These are phyloP conservation scores for Seminavis robusta DNA, from an alignment of 108 stramenopile species.

Conservation along the genomic window DNA sequence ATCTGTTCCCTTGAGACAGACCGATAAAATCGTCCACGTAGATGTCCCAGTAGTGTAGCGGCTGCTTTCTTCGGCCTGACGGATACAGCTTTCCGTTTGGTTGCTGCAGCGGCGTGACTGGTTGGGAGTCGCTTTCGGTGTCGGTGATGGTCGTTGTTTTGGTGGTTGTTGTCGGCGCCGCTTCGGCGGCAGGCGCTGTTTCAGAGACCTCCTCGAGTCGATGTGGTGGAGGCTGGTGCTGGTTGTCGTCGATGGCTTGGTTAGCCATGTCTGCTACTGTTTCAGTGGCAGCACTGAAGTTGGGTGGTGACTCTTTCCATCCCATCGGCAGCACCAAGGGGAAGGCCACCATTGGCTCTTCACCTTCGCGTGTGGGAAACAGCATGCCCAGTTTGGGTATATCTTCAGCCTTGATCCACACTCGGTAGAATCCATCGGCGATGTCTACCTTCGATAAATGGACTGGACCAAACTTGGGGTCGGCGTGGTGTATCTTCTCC, in stretches of 20 bases:
- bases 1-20: slow-evolving; percentile 19
- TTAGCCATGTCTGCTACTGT: slow-evolving; percentile 29
- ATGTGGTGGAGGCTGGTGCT: not conserved
- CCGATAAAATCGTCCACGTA: slow-evolving; percentile 41
- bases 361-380: too few species aligned
- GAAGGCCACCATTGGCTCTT: not conserved
- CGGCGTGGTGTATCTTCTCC: slow-evolving; percentile 1
- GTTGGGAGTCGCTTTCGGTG: too few species aligned
- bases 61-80: too few species aligned
- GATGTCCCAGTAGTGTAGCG: slow-evolving; percentile 23
- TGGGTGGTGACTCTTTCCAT: slow-evolving; percentile 52
- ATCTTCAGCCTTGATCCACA: too few species aligned
- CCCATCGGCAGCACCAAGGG: slow-evolving; percentile 46
- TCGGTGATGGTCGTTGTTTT: too few species aligned
- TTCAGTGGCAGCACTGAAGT: slow-evolving; percentile 40
- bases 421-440: slow-evolving; percentile 33
- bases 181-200: not conserved
- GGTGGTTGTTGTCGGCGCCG: too few species aligned
- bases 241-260: not conserved
- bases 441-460: slow-evolving; percentile 18
- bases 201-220: not conserved
- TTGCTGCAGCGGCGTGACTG: too few species aligned
- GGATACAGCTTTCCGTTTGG: too few species aligned
- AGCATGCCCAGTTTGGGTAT: too few species aligned
- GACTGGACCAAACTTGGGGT: slow-evolving; percentile 9